These are phyloP conservation scores for Thraustochytrium striatum DNA, from an alignment of 352 stramenopile species.

Conservation along the genomic window DNA sequence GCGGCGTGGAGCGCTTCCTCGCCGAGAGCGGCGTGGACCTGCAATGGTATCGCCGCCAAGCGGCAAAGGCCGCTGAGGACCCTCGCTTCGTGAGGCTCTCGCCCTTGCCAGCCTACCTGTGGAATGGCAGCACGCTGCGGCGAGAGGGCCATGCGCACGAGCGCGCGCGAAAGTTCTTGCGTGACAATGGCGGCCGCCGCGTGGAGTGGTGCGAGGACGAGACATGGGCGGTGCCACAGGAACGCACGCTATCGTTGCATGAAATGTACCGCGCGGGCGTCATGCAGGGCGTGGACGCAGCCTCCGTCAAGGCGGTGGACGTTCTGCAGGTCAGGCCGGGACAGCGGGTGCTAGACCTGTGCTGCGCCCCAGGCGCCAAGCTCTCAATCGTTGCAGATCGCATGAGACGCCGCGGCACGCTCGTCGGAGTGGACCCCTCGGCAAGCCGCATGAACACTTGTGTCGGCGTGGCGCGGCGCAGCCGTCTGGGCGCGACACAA, in stretches of 20 bases:
- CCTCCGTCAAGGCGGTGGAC: slow-evolving; percentile 22
- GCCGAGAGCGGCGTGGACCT: no score
- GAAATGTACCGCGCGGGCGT: slow-evolving; percentile 15
- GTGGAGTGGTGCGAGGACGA: not conserved
- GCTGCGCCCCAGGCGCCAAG: slow-evolving; percentile 84
- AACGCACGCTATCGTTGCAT: slow-evolving; percentile 2
- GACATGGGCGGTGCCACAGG: slow-evolving; percentile 24
- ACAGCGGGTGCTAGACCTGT: slow-evolving; percentile 85
- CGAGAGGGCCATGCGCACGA: not conserved
- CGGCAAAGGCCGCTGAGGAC: not conserved
- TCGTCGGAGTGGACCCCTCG: slow-evolving; percentile 78
- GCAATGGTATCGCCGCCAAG: no score
- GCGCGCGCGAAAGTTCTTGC: not conserved
- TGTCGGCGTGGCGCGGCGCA: slow-evolving; percentile 82
- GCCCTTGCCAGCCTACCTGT: not conserved
- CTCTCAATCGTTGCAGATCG: slow-evolving; percentile 78
- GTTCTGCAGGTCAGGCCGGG: slow-evolving; percentile 64
- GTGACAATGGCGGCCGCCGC: not conserved
- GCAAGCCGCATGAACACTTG: slow-evolving; percentile 71
- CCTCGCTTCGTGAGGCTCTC: not conserved
- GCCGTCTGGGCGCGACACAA: slow-evolving; percentile 67
- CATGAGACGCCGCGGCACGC: slow-evolving; percentile 30
- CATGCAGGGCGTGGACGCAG: slow-evolving; percentile 26
- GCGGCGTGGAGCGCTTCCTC: no score
- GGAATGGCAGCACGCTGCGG: not conserved